Percentiles rank a stretch among this genome's conserved stretches.
Conservation (phyloP, 1,139 yeast species). For the Saccharomyces hybrid region DNA sequence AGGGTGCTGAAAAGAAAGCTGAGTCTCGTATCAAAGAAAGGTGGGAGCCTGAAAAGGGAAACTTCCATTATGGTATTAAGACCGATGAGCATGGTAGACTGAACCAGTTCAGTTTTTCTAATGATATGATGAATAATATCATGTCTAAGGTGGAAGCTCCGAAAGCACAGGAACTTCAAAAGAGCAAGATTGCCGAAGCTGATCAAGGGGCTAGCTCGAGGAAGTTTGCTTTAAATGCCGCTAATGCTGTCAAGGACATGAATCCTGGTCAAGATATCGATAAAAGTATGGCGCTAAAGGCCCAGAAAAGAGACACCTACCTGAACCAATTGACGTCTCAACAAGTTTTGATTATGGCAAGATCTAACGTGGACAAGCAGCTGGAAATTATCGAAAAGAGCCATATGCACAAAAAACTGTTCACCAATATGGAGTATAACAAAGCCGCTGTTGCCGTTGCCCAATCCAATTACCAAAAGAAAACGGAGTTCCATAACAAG, state of each 20-base stretch:
- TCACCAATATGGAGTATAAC: conserved; percentile 34
- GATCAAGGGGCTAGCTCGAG: not conserved
- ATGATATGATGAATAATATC: conserved; percentile 13
- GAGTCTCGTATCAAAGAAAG: conserved; percentile 23
- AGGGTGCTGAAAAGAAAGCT: conserved; percentile 29
- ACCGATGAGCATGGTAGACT: conserved; percentile 10
- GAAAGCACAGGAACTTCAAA: not conserved
- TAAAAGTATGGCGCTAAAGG: conserved; percentile 14
- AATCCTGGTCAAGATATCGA: conserved; percentile 16
- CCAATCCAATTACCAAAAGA: conserved; percentile 38
- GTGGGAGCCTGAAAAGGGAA: conserved; percentile 22
- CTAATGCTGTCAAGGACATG: conserved; percentile 39
- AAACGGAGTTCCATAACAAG: conserved; percentile 16
- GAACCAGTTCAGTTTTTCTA: conserved; percentile 8
- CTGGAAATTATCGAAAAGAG: conserved; percentile 38
- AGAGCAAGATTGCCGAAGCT: conserved; percentile 5
- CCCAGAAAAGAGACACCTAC: conserved; percentile 17
- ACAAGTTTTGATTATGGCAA: conserved; percentile 55
- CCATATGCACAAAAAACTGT: conserved; percentile 33
- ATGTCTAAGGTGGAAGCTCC: conserved; percentile 15
- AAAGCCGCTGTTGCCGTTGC: conserved; percentile 56
- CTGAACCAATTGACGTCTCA: conserved; percentile 32
- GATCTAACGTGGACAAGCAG: conserved; percentile 48
- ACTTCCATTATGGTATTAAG: conserved; percentile 19
- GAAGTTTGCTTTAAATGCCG: conserved; percentile 40